Percentiles rank a stretch among this genome's conserved stretches.
These are phyloP conservation scores for Hyaloperonospora brassicae DNA, from an alignment of 352 stramenopile genomes.

Conservation along the genomic window DNA sequence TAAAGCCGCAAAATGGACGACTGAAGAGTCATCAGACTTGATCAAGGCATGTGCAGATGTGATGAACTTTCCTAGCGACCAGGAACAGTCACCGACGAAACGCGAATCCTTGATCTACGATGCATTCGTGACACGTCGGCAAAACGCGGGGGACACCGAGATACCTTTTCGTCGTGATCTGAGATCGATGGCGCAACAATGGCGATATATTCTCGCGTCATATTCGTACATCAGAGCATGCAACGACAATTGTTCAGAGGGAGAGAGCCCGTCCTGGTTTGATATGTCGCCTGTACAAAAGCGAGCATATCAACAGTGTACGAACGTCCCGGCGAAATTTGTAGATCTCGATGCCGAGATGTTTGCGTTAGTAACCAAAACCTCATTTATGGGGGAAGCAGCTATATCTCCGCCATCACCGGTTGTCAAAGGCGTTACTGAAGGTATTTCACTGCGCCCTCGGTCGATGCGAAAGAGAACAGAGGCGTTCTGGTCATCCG, in stretches of 20 bases:
- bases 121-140: constrained; percentile 24
- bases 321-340: constrained; percentile 33
- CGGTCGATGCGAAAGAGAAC: constrained; percentile 23
- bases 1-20: constrained; percentile 27
- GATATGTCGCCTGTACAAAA: constrained; percentile 27
- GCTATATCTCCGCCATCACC: constrained; percentile 12
- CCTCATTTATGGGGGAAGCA: constrained; percentile 24
- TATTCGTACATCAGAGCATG: constrained; percentile 37
- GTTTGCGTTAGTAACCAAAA: constrained; percentile 31
- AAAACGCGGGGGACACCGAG: constrained; percentile 19
- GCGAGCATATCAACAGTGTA: constrained; percentile 35
- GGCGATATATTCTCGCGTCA: constrained; percentile 32
- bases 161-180: constrained; percentile 20
- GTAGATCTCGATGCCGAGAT: constrained; percentile 33
- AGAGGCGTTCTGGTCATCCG: constrained; percentile 27
- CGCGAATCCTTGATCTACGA: constrained; percentile 32
- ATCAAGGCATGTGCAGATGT: constrained; percentile 35
- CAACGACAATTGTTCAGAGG: constrained; percentile 26
- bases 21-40: constrained; percentile 30
- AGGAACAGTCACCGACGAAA: constrained; percentile 19
- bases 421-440: constrained; percentile 6
- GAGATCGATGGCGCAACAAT: constrained; percentile 31
- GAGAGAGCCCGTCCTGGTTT: constrained; percentile 25
- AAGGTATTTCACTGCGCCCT: constrained; percentile 25
- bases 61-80: constrained; percentile 22